Conservation (phyloP, 176 grass and related monocot species). For the Phoenix dactylifera region DNA sequence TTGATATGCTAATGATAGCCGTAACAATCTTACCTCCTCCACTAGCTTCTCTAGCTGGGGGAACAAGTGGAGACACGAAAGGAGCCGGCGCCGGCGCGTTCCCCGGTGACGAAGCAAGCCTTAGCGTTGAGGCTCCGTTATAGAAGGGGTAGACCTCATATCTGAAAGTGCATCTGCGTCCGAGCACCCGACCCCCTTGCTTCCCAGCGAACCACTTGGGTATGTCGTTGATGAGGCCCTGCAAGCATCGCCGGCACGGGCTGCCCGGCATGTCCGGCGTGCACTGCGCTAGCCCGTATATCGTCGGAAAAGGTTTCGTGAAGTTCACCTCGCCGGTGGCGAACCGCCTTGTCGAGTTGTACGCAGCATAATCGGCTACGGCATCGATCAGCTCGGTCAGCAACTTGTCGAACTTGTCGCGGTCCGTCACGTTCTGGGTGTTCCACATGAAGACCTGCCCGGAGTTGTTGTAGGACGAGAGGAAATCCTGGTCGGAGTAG, state of each 20-base stretch:
- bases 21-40: too few relatives aligned
- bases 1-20: too few relatives aligned
- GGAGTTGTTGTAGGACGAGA: slow-evolving; percentile 20
- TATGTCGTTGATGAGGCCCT: background rate
- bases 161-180: slow-evolving; percentile 30
- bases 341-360: slow-evolving; percentile 16
- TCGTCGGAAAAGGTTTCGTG: slow-evolving; percentile 1
- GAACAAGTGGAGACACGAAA: background rate
- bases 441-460: background rate
- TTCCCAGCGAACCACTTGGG: slow-evolving; percentile 1
- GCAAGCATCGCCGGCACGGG: slow-evolving; percentile 30
- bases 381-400: slow-evolving; percentile 22
- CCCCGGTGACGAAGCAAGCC: slow-evolving; percentile 3
- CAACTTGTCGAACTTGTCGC: slow-evolving; percentile 5
- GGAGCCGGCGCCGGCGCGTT: slow-evolving; percentile 5
- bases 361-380: slow-evolving; percentile 17
- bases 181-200: slow-evolving; percentile 19
- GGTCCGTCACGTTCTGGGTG: background rate
- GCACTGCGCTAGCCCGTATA: slow-evolving; percentile 54
- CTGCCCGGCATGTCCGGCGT: slow-evolving; percentile 24
- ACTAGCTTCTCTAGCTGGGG: too few relatives aligned
- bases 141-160: slow-evolving; percentile 39
- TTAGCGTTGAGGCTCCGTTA: slow-evolving; percentile 28
- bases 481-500: slow-evolving; percentile 30
- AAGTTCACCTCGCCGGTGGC: slow-evolving; percentile 26